Conservation (phyloP, 1,284 basidiomycete species). For the Leccinum fuscescens region DNA sequence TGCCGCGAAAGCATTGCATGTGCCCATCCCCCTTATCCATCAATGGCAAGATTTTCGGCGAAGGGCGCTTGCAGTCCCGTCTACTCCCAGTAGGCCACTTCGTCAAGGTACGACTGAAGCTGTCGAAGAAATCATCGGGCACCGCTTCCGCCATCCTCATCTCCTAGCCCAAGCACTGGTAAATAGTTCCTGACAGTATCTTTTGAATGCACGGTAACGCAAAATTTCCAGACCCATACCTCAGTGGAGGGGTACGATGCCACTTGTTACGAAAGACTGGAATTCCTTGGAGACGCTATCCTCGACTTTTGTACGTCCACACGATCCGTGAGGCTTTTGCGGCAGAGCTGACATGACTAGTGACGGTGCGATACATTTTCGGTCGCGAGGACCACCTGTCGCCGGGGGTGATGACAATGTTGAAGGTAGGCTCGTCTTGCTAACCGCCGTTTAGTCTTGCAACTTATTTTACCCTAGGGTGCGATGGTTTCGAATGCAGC, state of each 20-base stretch:
- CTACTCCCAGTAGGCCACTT: slow-evolving; percentile 42
- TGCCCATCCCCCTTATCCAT: slow-evolving; percentile 59
- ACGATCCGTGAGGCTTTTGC: slow-evolving; percentile 1
- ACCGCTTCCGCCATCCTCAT: slow-evolving; percentile 56
- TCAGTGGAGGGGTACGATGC: slow-evolving; percentile 54
- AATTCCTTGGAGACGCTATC: slow-evolving; percentile 81
- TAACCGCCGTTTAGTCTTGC: slow-evolving; percentile 4
- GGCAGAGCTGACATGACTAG: slow-evolving; percentile 38
- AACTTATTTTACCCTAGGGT: slow-evolving; percentile 42
- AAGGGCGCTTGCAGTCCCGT: slow-evolving; percentile 44
- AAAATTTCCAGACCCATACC: slow-evolving; percentile 54
- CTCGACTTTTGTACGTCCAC: slow-evolving; percentile 68
- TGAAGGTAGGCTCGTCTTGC: slow-evolving; percentile 53
- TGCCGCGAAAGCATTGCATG: slow-evolving; percentile 58
- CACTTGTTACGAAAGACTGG: slow-evolving; percentile 68
- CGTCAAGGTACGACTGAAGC: slow-evolving; percentile 46
- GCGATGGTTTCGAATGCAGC: slow-evolving; percentile 80
- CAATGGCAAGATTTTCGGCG: slow-evolving; percentile 70
- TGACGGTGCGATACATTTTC: slow-evolving; percentile 72
- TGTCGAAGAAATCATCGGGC: slow-evolving; percentile 63
- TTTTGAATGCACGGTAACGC: slow-evolving; percentile 7
- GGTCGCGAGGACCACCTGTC: slow-evolving; percentile 58
- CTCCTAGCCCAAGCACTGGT: slow-evolving; percentile 74
- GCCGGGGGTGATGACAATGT: slow-evolving; percentile 69
- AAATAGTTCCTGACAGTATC: slow-evolving; percentile 18